phyloP scores from a whole-genome alignment of 805 yeast species.

The Saturnispora sanitii region DNA sequence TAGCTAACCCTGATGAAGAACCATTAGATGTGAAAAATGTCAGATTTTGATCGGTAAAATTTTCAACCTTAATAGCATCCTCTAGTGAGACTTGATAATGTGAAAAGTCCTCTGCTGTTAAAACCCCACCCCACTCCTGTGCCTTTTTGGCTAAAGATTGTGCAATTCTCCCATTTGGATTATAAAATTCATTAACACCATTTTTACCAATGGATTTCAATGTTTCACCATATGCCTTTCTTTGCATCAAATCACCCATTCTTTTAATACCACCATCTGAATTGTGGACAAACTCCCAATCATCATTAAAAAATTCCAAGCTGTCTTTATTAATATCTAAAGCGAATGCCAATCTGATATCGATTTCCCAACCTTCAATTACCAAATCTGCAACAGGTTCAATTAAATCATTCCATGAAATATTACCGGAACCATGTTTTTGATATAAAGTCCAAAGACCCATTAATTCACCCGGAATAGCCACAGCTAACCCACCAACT shows the following conservation, averaged over 20 bases:
- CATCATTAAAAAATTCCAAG: slow-evolving; percentile 25
- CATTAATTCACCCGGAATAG: slow-evolving; percentile 82
- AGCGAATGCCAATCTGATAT: slow-evolving; percentile 34
- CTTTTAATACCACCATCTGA: slow-evolving; percentile 27
- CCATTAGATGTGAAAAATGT: slow-evolving; percentile 53
- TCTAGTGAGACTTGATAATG: slow-evolving; percentile 45
- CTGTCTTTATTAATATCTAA: slow-evolving; percentile 30
- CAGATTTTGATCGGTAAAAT: slow-evolving; percentile 20
- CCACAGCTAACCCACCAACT: slow-evolving; percentile 83
- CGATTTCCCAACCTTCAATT: slow-evolving; percentile 52
- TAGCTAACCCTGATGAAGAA: slow-evolving; percentile 76
- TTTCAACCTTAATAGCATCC: slow-evolving; percentile 33
- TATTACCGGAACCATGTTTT: slow-evolving; percentile 58
- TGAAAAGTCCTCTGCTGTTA: slow-evolving; percentile 55
- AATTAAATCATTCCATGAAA: slow-evolving; percentile 64
- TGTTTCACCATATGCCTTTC: slow-evolving; percentile 59
- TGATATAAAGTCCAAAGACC: slow-evolving; percentile 61
- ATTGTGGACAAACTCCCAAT: slow-evolving; percentile 48
- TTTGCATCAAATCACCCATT: slow-evolving; percentile 49
- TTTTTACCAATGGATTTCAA: slow-evolving; percentile 58
- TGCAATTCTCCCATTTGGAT: slow-evolving; percentile 70
- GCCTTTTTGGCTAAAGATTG: slow-evolving; percentile 42
- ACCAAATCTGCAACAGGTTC: slow-evolving; percentile 66
- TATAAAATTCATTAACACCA: slow-evolving; percentile 77
- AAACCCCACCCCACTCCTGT: slow-evolving; percentile 54